A percentile compares a stretch with the other conserved stretches of the same genome.
Evolutionary conservation across 768 basidiomycete genomes (phyloP).

Genomic region (Trametes cingulata): DNA sequence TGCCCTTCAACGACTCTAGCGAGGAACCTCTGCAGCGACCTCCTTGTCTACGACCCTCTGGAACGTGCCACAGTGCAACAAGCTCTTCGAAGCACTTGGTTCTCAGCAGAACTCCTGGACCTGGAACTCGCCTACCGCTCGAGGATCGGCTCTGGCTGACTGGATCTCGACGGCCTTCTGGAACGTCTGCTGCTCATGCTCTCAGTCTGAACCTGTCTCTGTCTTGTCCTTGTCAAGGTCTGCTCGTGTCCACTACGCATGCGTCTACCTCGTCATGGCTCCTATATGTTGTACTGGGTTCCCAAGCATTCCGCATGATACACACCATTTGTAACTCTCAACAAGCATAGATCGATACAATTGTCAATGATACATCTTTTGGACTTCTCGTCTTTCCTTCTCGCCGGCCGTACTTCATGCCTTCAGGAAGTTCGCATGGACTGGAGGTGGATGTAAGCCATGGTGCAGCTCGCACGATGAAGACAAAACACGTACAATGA

Average conservation of each 20-base stretch:
- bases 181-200: neutral
- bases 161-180: neutral
- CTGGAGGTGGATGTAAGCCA: slow-evolving; percentile 41
- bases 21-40: slow-evolving; percentile 53
- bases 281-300: neutral
- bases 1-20: slow-evolving; percentile 41
- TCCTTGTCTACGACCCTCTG: slow-evolving; percentile 59
- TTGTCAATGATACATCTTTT: slow-evolving; percentile 14
- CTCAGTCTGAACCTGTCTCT: neutral
- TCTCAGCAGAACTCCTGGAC: slow-evolving; percentile 57
- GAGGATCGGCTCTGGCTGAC: slow-evolving; percentile 40
- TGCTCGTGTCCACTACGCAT: neutral
- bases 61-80: slow-evolving; percentile 62
- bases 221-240: neutral
- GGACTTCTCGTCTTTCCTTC: neutral
- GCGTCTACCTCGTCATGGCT: neutral
- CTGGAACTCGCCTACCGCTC: slow-evolving; percentile 62
- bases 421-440: slow-evolving; percentile 88
- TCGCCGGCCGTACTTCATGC: slow-evolving; percentile 47
- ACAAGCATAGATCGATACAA: slow-evolving; percentile 16
- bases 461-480: slow-evolving; percentile 16
- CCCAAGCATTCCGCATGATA: neutral
- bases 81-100: slow-evolving; percentile 69
- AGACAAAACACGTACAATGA: slow-evolving; percentile 60
- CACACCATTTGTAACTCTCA: neutral